Evolutionary conservation across 1,284 basidiomycete species (phyloP), one percentile per base, ranked within the genome.

Genomic region (Schizophyllum commune): DNA sequence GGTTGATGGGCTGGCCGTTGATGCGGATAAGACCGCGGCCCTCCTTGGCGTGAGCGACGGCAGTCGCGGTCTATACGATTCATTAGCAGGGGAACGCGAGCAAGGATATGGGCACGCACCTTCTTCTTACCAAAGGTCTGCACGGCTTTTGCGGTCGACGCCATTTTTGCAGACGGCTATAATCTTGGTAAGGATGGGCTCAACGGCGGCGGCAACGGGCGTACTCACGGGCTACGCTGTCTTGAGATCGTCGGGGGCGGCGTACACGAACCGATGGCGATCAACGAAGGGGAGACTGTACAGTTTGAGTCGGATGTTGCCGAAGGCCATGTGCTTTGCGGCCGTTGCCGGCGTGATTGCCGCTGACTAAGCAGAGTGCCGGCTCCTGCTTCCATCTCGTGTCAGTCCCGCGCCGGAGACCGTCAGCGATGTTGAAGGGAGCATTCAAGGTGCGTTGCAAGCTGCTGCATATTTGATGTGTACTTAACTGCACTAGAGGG

Each of bases 41-140:
- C 79, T 97, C 94, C 79, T 90, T 92, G 70, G 94, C 93, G 78
- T 96, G 90, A 65, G 95, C 95, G 74, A 97, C 95, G 65, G 95
- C 95, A 65, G 94, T 97, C 67, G 95, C 94, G 74, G 95, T 97
- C 95, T 95, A 51, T 34, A 59, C 34, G 17, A 59, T 32, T 63
- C 56, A 62, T 51, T 32, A 57, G 9, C 58, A 27, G 21, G 52
- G 32, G 33, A 17, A 64, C 20, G 27, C 58, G 51, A 47, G 4
- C n/a, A 19, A 11, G 32, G 55, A 51, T 52, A 62, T 58, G n/a
- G 58, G 21, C 60, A 75, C 85, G 67, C 73, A 85, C 92, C 89
- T 96, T 96, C 89, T 97, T 97, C 91, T 97, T 97, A 79, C 94
- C 94, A 80, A 97, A 97, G 67, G 92, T 95, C 77, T 97, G 95